Conservation (phyloP, 1,284 basidiomycete genomes). For the Boletus semigastroideus region DNA sequence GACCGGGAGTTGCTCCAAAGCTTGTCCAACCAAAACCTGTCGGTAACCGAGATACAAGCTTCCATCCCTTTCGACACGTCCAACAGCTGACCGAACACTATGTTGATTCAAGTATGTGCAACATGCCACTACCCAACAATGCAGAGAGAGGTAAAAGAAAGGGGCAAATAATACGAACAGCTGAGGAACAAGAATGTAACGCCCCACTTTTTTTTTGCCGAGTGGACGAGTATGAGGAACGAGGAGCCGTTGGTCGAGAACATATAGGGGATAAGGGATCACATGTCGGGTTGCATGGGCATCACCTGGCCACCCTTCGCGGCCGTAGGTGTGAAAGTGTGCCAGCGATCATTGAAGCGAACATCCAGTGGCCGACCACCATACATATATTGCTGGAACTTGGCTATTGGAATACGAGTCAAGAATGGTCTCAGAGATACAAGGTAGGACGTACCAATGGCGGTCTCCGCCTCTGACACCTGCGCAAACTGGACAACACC, state of each 20-base stretch:
- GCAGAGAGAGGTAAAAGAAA: background rate
- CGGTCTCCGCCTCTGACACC: constrained; percentile 86
- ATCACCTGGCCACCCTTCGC: constrained; percentile 78
- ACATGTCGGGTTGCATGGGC: constrained; percentile 53
- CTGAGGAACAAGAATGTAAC: constrained; percentile 1
- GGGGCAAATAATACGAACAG: background rate
- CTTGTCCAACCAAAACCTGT: too few species aligned
- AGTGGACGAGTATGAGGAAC: background rate
- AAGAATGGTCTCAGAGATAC: background rate
- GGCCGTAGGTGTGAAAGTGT: constrained; percentile 81
- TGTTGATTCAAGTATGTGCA: constrained; percentile 10
- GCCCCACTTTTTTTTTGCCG: constrained; percentile 5
- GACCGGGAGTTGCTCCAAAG: too few species aligned
- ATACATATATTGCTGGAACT: constrained; percentile 91
- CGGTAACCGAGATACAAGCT: too few species aligned
- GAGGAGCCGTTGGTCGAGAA: too few species aligned
- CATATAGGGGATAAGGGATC: background rate
- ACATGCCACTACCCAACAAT: constrained; percentile 10
- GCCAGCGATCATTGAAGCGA: constrained; percentile 90
- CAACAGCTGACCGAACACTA: background rate
- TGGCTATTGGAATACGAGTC: constrained; percentile 48
- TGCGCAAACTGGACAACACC: constrained; percentile 96
- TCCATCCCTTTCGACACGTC: too few species aligned
- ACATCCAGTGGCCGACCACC: constrained; percentile 86
- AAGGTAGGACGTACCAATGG: constrained; percentile 62